Percentiles rank a stretch among this genome's conserved stretches.
These are phyloP conservation scores for Scutellaria baicalensis DNA, from an alignment of 257 asterid genomes.

Conservation along the genomic window DNA sequence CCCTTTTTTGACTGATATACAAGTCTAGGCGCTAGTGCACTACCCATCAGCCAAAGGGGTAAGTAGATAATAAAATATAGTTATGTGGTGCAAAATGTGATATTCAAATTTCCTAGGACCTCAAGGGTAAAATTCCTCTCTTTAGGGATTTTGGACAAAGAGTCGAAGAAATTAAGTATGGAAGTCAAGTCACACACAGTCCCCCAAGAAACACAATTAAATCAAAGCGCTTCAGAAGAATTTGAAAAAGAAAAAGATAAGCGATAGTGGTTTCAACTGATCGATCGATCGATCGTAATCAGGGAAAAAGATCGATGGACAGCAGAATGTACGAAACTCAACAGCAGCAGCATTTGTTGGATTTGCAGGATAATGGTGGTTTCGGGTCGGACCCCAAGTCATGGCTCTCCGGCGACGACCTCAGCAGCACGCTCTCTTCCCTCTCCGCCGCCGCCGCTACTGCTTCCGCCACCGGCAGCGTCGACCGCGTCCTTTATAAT, in stretches of 20 bases:
- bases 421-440: slow-evolving; percentile 50
- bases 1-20: too few relatives aligned
- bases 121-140: too few relatives aligned
- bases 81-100: too few relatives aligned
- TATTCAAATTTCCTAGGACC: too few relatives aligned
- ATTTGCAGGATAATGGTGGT: slow-evolving; percentile 47
- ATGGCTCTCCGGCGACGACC: slow-evolving; percentile 69
- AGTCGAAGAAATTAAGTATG: too few relatives aligned
- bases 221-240: background rate
- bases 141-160: background rate
- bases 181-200: background rate
- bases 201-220: background rate
- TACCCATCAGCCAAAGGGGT: too few relatives aligned
- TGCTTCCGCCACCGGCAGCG: slow-evolving; percentile 54
- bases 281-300: slow-evolving; percentile 8
- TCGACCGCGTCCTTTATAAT: slow-evolving; percentile 62
- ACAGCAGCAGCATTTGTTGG: slow-evolving; percentile 53
- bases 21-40: too few relatives aligned
- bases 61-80: too few relatives aligned
- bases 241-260: background rate
- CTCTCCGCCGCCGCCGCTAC: slow-evolving; percentile 54
- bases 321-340: slow-evolving; percentile 26
- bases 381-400: slow-evolving; percentile 58
- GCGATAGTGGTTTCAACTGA: background rate
- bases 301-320: too few relatives aligned